Percentiles rank a stretch among this genome's conserved stretches.
Evolutionary conservation across 2,329 filamentous ascomycete genomes (phyloP).

Genomic region (Trichoderma sp.): DNA sequence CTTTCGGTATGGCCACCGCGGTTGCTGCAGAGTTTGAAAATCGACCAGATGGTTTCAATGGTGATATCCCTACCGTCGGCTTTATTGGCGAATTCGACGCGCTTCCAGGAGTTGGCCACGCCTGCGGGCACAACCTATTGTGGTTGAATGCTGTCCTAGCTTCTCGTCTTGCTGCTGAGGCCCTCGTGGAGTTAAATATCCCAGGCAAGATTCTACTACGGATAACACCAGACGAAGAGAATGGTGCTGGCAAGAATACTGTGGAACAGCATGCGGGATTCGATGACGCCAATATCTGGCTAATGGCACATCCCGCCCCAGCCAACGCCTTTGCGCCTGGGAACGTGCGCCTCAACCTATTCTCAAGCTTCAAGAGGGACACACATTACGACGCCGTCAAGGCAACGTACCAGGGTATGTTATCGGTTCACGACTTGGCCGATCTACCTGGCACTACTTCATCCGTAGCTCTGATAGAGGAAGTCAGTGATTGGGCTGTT

Average conservation of each 20-base stretch:
- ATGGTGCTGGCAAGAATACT: constrained; percentile 40
- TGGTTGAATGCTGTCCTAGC: constrained; percentile 39
- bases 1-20: neutral
- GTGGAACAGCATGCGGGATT: constrained; percentile 29
- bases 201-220: constrained; percentile 35
- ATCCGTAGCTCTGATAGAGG: neutral
- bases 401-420: neutral
- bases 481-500: neutral
- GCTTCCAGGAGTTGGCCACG: constrained; percentile 44
- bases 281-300: constrained; percentile 26
- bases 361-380: neutral
- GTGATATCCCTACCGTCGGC: constrained; percentile 4
- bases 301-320: constrained; percentile 31
- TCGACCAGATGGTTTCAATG: neutral
- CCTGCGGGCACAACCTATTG: constrained; percentile 47
- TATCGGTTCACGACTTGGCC: neutral
- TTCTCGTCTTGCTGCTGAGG: constrained; percentile 24
- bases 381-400: neutral
- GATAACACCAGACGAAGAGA: constrained; percentile 44
- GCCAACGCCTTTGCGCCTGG: neutral
- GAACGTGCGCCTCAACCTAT: constrained; percentile 1
- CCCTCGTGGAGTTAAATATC: constrained; percentile 30
- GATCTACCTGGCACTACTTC: neutral
- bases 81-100: constrained; percentile 44
- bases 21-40: neutral